These are phyloP conservation scores for Grammothele lineata DNA, from an alignment of 768 basidiomycete species.

Conservation along the genomic window DNA sequence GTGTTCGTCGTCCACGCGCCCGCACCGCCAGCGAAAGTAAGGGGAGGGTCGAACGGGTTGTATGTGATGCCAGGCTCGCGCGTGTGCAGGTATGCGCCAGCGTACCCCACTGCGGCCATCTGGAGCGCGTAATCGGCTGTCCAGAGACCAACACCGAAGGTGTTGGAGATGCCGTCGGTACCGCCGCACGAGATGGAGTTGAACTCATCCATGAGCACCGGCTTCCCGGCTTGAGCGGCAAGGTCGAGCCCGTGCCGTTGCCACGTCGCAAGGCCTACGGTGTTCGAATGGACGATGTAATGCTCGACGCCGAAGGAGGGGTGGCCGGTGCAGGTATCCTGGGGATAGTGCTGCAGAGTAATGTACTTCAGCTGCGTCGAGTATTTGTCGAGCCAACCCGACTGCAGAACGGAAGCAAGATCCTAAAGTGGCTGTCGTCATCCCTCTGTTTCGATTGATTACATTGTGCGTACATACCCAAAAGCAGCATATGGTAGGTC, in stretches of 20 bases:
- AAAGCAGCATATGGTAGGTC: slow-evolving; percentile 48
- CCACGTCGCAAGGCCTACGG: slow-evolving; percentile 40
- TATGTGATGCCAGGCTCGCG: slow-evolving; percentile 50
- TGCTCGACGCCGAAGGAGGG: slow-evolving; percentile 37
- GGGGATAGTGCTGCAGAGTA: slow-evolving; percentile 49
- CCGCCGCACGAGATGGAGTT: slow-evolving; percentile 53
- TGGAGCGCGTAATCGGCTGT: slow-evolving; percentile 50
- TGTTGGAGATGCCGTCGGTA: slow-evolving; percentile 44
- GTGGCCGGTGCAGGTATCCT: slow-evolving; percentile 36
- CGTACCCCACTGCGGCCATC: slow-evolving; percentile 45
- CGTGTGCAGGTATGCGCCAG: slow-evolving; percentile 48
- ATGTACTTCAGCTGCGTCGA: slow-evolving; percentile 43
- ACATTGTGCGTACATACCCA: slow-evolving; percentile 35
- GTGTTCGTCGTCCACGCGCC: slow-evolving; percentile 46
- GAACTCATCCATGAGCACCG: slow-evolving; percentile 49
- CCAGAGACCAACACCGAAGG: slow-evolving; percentile 50
- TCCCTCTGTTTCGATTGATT: neutral
- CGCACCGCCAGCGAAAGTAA: slow-evolving; percentile 19
- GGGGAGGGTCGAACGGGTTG: slow-evolving; percentile 45
- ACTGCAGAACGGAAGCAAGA: slow-evolving; percentile 37
- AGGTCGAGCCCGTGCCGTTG: slow-evolving; percentile 38
- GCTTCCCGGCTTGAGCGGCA: slow-evolving; percentile 28
- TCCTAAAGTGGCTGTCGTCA: slow-evolving; percentile 27
- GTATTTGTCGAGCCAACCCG: slow-evolving; percentile 37
- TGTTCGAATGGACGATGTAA: slow-evolving; percentile 44